Conservation (phyloP, 225 moss, liverwort and hornwort species). For the Takakia lepidozioides region DNA sequence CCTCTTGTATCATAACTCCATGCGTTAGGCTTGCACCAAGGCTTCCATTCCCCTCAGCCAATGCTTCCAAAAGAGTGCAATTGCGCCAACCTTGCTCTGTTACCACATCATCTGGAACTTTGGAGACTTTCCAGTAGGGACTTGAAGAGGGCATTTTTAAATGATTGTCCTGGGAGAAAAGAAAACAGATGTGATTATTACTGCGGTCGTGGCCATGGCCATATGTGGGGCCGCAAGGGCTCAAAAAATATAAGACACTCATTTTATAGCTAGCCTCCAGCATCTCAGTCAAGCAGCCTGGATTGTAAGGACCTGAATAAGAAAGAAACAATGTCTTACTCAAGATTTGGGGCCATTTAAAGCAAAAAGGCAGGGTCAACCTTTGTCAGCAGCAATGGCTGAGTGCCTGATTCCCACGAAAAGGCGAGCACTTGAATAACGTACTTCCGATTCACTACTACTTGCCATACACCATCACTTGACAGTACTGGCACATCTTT, state of each 20-base stretch:
- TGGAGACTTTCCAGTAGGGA: constrained; percentile 68
- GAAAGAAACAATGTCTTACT: too few relatives aligned
- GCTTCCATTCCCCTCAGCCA: constrained; percentile 64
- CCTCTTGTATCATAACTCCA: constrained; percentile 65
- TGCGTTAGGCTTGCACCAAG: constrained; percentile 66
- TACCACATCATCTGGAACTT: constrained; percentile 69
- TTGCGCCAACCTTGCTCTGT: constrained; percentile 87
- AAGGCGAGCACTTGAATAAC: constrained; percentile 75
- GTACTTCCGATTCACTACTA: constrained; percentile 85
- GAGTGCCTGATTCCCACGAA: constrained; percentile 77
- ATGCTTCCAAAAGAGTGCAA: constrained; percentile 75
- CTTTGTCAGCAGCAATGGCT: constrained; percentile 70
- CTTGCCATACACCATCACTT: constrained; percentile 76
- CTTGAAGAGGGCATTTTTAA: constrained; percentile 53
- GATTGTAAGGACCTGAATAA: too few relatives aligned
- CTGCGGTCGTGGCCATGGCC: too few relatives aligned
- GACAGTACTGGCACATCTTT: constrained; percentile 45
- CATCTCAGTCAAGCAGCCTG: too few relatives aligned
- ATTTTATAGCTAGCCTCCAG: too few relatives aligned
- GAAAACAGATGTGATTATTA: too few relatives aligned
- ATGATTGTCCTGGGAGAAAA: constrained; percentile 60
- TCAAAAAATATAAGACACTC: too few relatives aligned
- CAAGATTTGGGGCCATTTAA: too few relatives aligned
- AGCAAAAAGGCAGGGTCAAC: constrained; percentile 15
- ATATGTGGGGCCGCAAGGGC: too few relatives aligned